Evolutionary conservation across 164 flowering plant genomes (phyloP).

Genomic region (Taxillus chinensis): DNA sequence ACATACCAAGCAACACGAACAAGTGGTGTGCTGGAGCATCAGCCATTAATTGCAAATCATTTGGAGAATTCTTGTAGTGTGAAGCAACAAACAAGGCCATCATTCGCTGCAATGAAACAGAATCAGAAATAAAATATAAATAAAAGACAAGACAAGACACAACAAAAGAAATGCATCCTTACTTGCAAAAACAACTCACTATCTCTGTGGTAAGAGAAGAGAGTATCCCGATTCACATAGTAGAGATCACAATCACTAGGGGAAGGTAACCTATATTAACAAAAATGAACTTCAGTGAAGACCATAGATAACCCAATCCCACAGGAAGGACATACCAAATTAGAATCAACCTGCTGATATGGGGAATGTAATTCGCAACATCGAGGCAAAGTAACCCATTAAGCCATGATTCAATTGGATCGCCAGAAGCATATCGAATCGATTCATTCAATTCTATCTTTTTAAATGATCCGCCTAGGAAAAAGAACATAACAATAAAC

Average conservation of each 20-base stretch:
- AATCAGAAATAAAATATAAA: neutral
- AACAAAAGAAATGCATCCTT: conserved; percentile 8
- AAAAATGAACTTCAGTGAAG: conserved; percentile 6
- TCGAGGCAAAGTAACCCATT: conserved; percentile 84
- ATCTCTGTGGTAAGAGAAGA: conserved; percentile 90
- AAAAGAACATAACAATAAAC: neutral
- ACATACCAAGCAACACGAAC: conserved; percentile 88
- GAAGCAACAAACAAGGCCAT: conserved; percentile 98
- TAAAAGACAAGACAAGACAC: neutral
- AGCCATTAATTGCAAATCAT: conserved; percentile 91
- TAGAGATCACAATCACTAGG: conserved; percentile 85
- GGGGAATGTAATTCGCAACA: conserved; percentile 56
- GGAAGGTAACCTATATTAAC: conserved; percentile 51
- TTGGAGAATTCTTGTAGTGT: conserved; percentile 96
- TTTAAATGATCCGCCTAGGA: conserved; percentile 67
- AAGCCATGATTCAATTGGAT: conserved; percentile 94
- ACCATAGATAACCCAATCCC: neutral
- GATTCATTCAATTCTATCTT: conserved; percentile 86
- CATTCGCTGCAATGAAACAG: conserved; percentile 58
- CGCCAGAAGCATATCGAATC: conserved; percentile 90
- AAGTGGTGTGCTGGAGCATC: conserved; percentile 99
- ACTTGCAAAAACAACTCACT: conserved; percentile 94
- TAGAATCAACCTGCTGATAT: conserved; percentile 46
- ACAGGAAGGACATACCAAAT: neutral
- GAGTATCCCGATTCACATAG: conserved; percentile 93